Percentiles rank a stretch among this genome's conserved stretches.
Evolutionary conservation across 2,329 filamentous ascomycete species (phyloP).

Genomic region (Neofusicoccum kwambonambiense): DNA sequence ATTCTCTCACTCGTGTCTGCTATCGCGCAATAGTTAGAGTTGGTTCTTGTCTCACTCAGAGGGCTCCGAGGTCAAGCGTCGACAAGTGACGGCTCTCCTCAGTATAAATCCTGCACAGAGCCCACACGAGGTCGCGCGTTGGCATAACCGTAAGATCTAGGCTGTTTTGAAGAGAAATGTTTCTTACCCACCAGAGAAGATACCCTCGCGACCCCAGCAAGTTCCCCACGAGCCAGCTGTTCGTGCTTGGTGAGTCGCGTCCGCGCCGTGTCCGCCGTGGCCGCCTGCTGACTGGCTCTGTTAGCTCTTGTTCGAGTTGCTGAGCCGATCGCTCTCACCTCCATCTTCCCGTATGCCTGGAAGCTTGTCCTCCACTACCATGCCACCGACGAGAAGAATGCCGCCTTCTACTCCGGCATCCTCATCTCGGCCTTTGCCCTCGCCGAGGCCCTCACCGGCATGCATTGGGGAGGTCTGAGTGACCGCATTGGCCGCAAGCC

Average conservation of each 20-base stretch:
- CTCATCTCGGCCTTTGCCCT: conserved; percentile 87
- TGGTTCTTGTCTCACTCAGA: neutral
- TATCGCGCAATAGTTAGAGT: conserved; percentile 4
- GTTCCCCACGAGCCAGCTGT: conserved; percentile 80
- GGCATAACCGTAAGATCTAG: conserved; percentile 52
- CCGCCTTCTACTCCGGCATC: conserved; percentile 82
- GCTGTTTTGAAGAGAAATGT: conserved; percentile 51
- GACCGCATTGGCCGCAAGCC: conserved; percentile 42
- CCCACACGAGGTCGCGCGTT: conserved; percentile 20
- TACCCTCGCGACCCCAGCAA: conserved; percentile 63
- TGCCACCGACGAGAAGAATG: conserved; percentile 36
- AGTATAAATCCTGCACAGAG: neutral
- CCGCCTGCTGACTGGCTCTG: neutral
- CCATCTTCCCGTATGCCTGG: conserved; percentile 78
- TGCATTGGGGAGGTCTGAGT: conserved; percentile 51
- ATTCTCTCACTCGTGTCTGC: neutral
- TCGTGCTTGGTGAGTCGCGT: conserved; percentile 69
- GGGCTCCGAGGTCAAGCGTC: neutral
- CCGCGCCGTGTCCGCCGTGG: neutral
- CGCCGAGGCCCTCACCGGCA: conserved; percentile 80
- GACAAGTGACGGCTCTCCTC: neutral
- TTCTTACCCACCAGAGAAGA: conserved; percentile 59
- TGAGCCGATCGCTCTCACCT: conserved; percentile 89
- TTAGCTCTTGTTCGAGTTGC: conserved; percentile 86
- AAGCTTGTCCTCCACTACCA: conserved; percentile 39